Conservation (phyloP, 345 rosid species). For the Brassica juncea region DNA sequence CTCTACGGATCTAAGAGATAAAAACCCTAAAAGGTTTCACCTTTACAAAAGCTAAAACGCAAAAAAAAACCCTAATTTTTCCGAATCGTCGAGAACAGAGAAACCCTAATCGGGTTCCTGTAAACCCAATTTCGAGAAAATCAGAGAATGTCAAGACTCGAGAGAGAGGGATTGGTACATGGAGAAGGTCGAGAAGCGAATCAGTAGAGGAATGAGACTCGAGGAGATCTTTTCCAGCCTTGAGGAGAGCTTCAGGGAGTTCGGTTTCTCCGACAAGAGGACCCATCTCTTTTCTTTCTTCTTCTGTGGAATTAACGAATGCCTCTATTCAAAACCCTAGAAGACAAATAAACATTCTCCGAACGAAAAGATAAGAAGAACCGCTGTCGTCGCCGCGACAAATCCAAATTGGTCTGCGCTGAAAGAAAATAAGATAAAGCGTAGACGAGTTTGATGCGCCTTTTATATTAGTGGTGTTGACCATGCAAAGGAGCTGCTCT, state of each 20-base stretch:
- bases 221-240: conserved; percentile 58
- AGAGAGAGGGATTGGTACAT: conserved; percentile 46
- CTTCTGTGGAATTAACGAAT: background rate
- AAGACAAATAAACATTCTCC: conserved; percentile 30
- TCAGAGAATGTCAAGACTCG: background rate
- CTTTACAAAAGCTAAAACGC: background rate
- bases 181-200: conserved; percentile 53
- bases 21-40: conserved; percentile 14
- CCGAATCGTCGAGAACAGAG: background rate
- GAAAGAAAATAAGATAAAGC: conserved; percentile 5
- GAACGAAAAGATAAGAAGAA: background rate
- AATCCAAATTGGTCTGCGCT: conserved; percentile 11
- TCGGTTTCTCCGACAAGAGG: conserved; percentile 39
- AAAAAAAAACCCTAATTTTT: background rate
- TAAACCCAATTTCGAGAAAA: background rate
- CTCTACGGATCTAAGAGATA: conserved; percentile 1
- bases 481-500: conserved; percentile 27
- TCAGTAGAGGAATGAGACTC: conserved; percentile 52
- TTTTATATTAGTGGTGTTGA: conserved; percentile 28
- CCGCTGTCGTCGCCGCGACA: conserved; percentile 13
- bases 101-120: conserved; percentile 36
- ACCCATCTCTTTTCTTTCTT: conserved; percentile 45
- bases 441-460: conserved; percentile 1
- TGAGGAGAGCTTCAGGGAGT: conserved; percentile 53
- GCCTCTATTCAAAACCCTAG: conserved; percentile 43